phyloP scores from a whole-genome alignment of 257 asterid genomes.

The Plantago major region DNA sequence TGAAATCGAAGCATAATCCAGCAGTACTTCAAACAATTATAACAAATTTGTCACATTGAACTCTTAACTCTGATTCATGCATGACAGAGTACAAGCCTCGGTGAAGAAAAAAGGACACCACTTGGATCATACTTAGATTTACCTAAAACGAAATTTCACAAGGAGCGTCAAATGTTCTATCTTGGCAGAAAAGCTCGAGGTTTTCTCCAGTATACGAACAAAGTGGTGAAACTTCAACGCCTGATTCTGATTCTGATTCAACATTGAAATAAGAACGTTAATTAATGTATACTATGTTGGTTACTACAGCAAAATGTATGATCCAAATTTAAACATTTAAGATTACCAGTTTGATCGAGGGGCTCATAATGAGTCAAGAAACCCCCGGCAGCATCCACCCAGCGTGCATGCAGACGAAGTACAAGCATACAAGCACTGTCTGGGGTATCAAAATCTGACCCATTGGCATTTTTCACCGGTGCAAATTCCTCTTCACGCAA shows the following conservation, averaged over 20 bases:
- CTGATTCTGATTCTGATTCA: slow-evolving; percentile 35
- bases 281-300: no score
- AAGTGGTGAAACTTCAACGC: slow-evolving; percentile 91
- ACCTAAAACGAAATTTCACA: slow-evolving; percentile 80
- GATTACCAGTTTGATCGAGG: slow-evolving; percentile 71
- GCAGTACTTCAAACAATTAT: no score
- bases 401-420: slow-evolving; percentile 89
- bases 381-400: slow-evolving; percentile 99
- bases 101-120: background rate
- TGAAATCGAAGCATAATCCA: no score
- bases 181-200: slow-evolving; percentile 89
- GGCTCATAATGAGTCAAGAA: slow-evolving; percentile 97
- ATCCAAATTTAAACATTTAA: slow-evolving; percentile 3
- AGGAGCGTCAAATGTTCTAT: slow-evolving; percentile 94
- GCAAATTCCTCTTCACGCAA: slow-evolving; percentile 96
- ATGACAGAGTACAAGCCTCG: slow-evolving; percentile 28
- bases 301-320: background rate
- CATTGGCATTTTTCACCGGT: slow-evolving; percentile 90
- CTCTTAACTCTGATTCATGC: no score
- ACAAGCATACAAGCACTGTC: slow-evolving; percentile 87
- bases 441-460: slow-evolving; percentile 89
- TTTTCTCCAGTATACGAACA: slow-evolving; percentile 95
- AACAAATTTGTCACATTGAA: no score
- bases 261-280: background rate
- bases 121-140: slow-evolving; percentile 3